Percentiles rank a stretch among this genome's conserved stretches.
These are phyloP conservation scores for Pulveroboletus sp. DNA, from an alignment of 768 basidiomycete species.

Conservation along the genomic window DNA sequence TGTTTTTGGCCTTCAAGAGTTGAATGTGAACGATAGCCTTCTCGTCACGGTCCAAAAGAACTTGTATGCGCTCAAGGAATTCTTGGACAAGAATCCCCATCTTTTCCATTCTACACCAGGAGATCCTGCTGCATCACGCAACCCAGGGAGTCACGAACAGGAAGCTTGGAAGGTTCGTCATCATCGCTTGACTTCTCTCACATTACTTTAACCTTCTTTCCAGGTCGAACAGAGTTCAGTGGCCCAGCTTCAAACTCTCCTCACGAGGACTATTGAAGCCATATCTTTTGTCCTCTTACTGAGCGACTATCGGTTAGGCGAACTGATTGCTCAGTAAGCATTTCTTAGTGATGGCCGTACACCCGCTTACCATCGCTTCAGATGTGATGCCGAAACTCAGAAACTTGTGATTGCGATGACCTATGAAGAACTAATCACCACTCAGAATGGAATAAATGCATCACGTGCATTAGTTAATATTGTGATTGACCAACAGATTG, in stretches of 20 bases:
- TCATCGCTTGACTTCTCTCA: neutral
- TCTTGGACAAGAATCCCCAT: constrained; percentile 77
- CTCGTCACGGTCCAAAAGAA: constrained; percentile 78
- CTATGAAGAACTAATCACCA: constrained; percentile 84
- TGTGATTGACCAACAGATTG: constrained; percentile 97
- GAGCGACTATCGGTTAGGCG: constrained; percentile 85
- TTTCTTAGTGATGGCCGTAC: neutral
- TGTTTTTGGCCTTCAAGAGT: constrained; percentile 44
- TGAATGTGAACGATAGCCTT: constrained; percentile 57
- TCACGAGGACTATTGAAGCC: constrained; percentile 87
- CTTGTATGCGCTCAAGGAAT: constrained; percentile 68
- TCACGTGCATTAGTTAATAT: constrained; percentile 91
- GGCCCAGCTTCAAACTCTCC: constrained; percentile 66
- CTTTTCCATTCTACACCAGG: constrained; percentile 80
- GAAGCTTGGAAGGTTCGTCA: constrained; percentile 80
- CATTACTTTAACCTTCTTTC: constrained; percentile 12
- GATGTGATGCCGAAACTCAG: constrained; percentile 73
- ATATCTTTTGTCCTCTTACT: constrained; percentile 90
- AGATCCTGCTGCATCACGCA: constrained; percentile 56
- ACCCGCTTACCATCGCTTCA: constrained; percentile 27
- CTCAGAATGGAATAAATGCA: constrained; percentile 78
- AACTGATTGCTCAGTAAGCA: constrained; percentile 75
- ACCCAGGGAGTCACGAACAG: constrained; percentile 59
- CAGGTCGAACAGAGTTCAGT: constrained; percentile 82
- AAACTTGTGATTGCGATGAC: constrained; percentile 65